Evolutionary conservation across 2,329 filamentous ascomycete species (phyloP), one percentile per base, ranked within the genome.

Genomic region (Penicillium sp.): DNA sequence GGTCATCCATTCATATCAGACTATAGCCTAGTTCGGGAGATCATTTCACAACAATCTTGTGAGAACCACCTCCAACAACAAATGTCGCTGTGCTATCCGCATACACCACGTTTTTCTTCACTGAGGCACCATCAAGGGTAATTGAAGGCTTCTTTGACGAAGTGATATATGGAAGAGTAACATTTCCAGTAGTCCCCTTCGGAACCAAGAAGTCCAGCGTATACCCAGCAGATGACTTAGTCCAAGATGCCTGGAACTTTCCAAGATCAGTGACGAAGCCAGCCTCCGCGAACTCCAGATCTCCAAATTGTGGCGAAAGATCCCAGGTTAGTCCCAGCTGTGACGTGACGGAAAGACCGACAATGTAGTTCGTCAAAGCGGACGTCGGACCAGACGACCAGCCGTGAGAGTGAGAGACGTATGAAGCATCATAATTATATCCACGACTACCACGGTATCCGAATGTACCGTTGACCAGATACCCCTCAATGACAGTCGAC

Each of bases 401-500:
- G 1, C 77, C 76, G 55, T 79, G 77, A 1, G 77, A 63, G 56
- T 79, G 76, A 2, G 71, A 75, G 5, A 76, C 70, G 58, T 79
- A 79, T 6, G 71, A 74, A 2, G 73, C 73, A 53, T 83, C 80
- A 47, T 80, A 75, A 4, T 70, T 69, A 59, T 87, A 87, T 0
- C 83, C 84, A 7, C 78, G 69, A 48, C 78, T 73, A 31, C 74
- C 76, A 2, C 84, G 76, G 64, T 88, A 88, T 2, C 80, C 82
- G 60, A 84, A 88, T 0, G 75, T 80, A 3, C 83, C 84, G 59
- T 87, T 78, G 0, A 68, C 69, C 1, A 84, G 74, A 57, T 85
- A 87, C 0, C 84, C 85, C 68, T 87, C 85, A 26, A 86, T 78
- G 21, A 84, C 79, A 0, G 85, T 87, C 43, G 78, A 82, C 55